Evolutionary conservation across 2,329 filamentous ascomycete genomes (phyloP).

Genomic region (Paecilomyces formosus): DNA sequence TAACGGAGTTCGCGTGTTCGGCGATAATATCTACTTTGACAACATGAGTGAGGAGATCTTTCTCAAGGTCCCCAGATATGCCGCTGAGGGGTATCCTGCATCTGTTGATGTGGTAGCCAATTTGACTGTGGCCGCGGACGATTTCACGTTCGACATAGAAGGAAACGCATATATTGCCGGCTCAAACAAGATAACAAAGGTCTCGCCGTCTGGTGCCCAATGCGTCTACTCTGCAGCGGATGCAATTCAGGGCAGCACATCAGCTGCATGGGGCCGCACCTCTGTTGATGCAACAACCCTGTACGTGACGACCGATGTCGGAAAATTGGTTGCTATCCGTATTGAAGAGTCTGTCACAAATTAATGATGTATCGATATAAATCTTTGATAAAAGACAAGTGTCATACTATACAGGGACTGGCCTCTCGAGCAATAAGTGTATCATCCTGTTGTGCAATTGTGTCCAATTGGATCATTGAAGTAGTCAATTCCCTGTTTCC

Average conservation of each 20-base stretch:
- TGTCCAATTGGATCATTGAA: no score
- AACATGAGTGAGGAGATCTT: slow-evolving; percentile 7
- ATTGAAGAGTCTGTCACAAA: neutral
- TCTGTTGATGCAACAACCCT: neutral
- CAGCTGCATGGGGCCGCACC: neutral
- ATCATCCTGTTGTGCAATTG: no score
- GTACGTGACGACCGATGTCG: neutral
- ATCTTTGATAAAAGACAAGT: neutral
- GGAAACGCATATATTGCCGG: slow-evolving; percentile 9
- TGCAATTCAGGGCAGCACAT: neutral
- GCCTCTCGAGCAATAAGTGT: no score
- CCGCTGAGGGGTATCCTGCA: slow-evolving; percentile 1
- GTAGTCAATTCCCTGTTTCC: no score
- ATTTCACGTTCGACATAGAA: slow-evolving; percentile 8
- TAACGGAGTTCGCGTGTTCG: slow-evolving; percentile 10
- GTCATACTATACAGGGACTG: neutral
- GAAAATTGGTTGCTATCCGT: neutral
- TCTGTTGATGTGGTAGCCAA: slow-evolving; percentile 6
- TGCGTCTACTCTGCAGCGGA: neutral
- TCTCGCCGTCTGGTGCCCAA: neutral
- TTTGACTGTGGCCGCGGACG: slow-evolving; percentile 7
- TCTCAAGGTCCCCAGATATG: slow-evolving; percentile 2
- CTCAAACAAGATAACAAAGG: slow-evolving; percentile 1
- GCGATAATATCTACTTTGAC: slow-evolving; percentile 8
- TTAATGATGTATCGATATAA: neutral